Percentiles rank a stretch among this genome's conserved stretches.
Evolutionary conservation across 805 yeast genomes (phyloP).

Genomic region (Barnettozyma californica): DNA sequence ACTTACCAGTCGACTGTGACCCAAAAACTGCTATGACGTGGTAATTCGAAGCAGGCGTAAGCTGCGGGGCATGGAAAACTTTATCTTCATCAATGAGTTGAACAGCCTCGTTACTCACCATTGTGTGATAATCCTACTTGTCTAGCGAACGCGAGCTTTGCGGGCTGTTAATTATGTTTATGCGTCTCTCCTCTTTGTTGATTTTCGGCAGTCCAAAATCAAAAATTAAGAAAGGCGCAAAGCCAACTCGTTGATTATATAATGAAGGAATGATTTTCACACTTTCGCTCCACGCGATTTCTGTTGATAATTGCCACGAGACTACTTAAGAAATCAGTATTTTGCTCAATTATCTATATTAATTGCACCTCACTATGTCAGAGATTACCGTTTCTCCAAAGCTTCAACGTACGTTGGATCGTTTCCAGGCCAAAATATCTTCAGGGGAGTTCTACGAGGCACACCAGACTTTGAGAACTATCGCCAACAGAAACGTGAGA

Average conservation of each 20-base stretch:
- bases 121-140: background rate
- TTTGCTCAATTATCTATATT: background rate
- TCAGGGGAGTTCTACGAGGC: slow-evolving; percentile 88
- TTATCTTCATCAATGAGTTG: slow-evolving; percentile 52
- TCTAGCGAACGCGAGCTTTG: background rate
- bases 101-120: slow-evolving; percentile 20
- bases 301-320: background rate
- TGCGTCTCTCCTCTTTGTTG: background rate
- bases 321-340: background rate
- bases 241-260: no score
- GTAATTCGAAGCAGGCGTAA: slow-evolving; percentile 36
- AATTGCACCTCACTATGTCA: background rate
- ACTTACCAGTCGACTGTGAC: slow-evolving; percentile 94
- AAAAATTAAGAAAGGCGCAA: no score
- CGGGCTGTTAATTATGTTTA: background rate
- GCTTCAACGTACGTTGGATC: slow-evolving; percentile 51
- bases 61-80: slow-evolving; percentile 31
- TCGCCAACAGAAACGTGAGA: slow-evolving; percentile 78
- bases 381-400: slow-evolving; percentile 29
- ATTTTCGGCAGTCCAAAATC: background rate
- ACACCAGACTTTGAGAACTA: slow-evolving; percentile 88
- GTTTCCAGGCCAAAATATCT: slow-evolving; percentile 64
- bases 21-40: slow-evolving; percentile 96
- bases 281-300: no score
- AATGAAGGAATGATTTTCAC: no score